Evolutionary conservation across 202 grass and related monocot genomes (phyloP), one percentile per base, ranked within the genome.

Genomic region (Zoysia matrella): DNA sequence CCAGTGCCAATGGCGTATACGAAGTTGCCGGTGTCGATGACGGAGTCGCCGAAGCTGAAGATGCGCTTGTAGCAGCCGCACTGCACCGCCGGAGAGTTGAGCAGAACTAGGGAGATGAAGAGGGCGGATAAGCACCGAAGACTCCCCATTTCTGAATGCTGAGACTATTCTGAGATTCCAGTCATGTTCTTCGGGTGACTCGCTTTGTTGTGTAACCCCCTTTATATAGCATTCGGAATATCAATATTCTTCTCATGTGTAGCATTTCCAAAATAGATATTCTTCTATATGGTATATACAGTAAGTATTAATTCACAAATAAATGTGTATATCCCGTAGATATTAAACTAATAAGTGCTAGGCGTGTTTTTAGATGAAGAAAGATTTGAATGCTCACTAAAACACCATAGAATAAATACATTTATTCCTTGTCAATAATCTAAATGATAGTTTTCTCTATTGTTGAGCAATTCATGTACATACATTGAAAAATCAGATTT

Each of bases 11-110:
- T 2, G 7, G 50, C 1, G 69, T 71, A 4, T 6, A 53, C 69
- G 16, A 57, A 60, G 75, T 92, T 89, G 12, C 90, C 90, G 0
- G 50, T 89, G 74, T 92, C 90, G 15, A 76, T 86, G 76, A 92
- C 69, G 54, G 90, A 92, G 77, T 92, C 90, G 0, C 90, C 90
- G 67, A 92, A 89, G 61, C 51, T 87, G 49, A 92, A 86, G 46
- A 92, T 87, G 11, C 77, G 77, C 46, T 67, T 83, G 81, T 82
- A 87, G 69, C 87, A 89, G 50, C 65, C 43, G 4, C 74, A 85
- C 10, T 57, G 13, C 0, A 16, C 69, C 3, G 16, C 14, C 6
- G 51, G 51, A 8, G 57, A 46, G 6, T 56, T 80, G 68, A 87
- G 52, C 68, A 52, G 55, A 8, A 65, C 11, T 12, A 64, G 4